Conservation (phyloP, 2,329 filamentous ascomycete species). For the Alternaria rosae region DNA sequence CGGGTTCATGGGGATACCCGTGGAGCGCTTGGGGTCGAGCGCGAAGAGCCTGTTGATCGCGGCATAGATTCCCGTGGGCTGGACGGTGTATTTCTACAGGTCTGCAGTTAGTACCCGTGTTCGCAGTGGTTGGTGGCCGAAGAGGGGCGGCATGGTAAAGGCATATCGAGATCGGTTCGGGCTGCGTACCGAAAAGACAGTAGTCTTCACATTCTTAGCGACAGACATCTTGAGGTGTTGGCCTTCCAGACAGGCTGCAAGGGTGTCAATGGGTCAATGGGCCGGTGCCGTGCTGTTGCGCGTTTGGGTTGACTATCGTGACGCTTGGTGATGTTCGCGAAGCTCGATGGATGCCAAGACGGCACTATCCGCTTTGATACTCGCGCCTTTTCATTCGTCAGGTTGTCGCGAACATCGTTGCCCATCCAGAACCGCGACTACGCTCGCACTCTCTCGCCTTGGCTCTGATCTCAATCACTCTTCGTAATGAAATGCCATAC, state of each 20-base stretch:
- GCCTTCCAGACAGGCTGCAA: constrained; percentile 17
- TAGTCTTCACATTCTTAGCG: constrained; percentile 40
- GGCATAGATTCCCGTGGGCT: constrained; percentile 90
- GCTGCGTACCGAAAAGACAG: constrained; percentile 38
- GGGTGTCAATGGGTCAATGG: constrained; percentile 37
- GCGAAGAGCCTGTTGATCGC: constrained; percentile 77
- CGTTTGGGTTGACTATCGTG: constrained; percentile 25
- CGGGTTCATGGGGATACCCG: constrained; percentile 90
- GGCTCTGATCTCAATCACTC: background rate
- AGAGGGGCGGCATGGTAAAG: constrained; percentile 17
- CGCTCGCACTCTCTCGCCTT: background rate
- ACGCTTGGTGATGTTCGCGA: constrained; percentile 36
- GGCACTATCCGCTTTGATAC: constrained; percentile 28
- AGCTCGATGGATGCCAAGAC: constrained; percentile 35
- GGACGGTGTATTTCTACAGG: constrained; percentile 89
- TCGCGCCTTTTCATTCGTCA: constrained; percentile 23
- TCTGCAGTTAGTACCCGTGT: constrained; percentile 19
- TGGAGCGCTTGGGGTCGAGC: constrained; percentile 87
- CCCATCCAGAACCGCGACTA: background rate
- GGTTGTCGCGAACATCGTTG: background rate
- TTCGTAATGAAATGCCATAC: background rate
- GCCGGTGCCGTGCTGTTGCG: constrained; percentile 22
- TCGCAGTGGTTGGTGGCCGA: background rate
- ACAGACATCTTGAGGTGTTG: constrained; percentile 36
- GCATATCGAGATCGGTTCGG: constrained; percentile 2